Base-by-base conservation (phyloP, 2,329 filamentous ascomycete genomes). In the Colletotrichum viniferum region DNA sequence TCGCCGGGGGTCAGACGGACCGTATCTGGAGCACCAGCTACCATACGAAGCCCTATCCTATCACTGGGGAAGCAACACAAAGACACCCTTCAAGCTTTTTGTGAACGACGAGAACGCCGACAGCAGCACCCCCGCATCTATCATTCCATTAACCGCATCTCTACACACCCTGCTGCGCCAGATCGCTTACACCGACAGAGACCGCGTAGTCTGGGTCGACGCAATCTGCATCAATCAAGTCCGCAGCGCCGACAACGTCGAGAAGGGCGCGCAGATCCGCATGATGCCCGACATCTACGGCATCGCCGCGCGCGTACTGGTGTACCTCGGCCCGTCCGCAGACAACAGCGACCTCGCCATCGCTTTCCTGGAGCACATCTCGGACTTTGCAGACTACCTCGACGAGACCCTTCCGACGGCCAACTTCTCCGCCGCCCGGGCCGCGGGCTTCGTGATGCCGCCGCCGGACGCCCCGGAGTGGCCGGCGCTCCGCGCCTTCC, bases 201-300 rank as follows among this genome's bases (percentile, higher is more conserved):
- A 28, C 10, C 67, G 67, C 21, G 14, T 43, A 3, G 34, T 69
- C 30, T 69, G 67, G 67, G 34, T 69, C 4, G 67, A 69, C n/a
- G 67, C 67, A 10, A 69, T 69, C 16, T 69, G 67, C 38, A 69
- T 69, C 55, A 30, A 69, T 32, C 67, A 69, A 26, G 67, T 62
- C n/a, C 34, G 24, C 21, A 30, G 58, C 32, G 9, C 32, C 32
- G 10, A 56, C 4, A 69, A 69, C 38, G 14, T 36, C 14, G 67
- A 69, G n/a, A 69, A 62, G 34, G 32, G 55, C 8, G 32, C 10
- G 12, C 67, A 69, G 9, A 69, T 69, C 38, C 55, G 67, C 32
- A 56, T 69, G 12, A 69, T 69, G 55, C 67, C 67, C 5, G 55
- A 69, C n/a, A 62, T 62, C 55, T 69, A 62, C 55, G 30, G 67